Conservation (phyloP, 768 basidiomycete species). For the Infundibulicybe gibba region DNA sequence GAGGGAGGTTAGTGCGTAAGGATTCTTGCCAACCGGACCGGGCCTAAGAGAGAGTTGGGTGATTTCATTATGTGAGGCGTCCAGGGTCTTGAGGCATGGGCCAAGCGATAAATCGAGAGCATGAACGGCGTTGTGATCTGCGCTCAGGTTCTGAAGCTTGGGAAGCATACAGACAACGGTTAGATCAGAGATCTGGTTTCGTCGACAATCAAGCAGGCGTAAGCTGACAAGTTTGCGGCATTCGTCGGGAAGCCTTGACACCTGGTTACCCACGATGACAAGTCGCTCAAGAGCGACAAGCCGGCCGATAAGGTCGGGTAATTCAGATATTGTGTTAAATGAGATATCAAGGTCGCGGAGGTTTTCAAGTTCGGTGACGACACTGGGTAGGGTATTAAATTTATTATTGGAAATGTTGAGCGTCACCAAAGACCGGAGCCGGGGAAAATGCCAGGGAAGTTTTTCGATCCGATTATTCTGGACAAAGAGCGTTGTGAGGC, state of each 20-base stretch:
- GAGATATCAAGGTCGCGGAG: slow-evolving; percentile 89
- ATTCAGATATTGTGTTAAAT: slow-evolving; percentile 82
- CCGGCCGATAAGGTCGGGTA: slow-evolving; percentile 78
- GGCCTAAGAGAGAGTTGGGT: slow-evolving; percentile 67
- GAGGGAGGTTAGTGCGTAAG: slow-evolving; percentile 66
- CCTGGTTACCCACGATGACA: slow-evolving; percentile 82
- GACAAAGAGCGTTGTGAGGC: slow-evolving; percentile 63
- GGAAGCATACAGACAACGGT: slow-evolving; percentile 66
- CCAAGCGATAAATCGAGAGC: slow-evolving; percentile 79
- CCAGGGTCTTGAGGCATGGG: slow-evolving; percentile 58
- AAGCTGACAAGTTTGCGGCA: slow-evolving; percentile 56
- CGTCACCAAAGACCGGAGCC: slow-evolving; percentile 63
- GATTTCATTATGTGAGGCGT: slow-evolving; percentile 87
- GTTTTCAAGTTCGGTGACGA: slow-evolving; percentile 68
- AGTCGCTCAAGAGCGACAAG: slow-evolving; percentile 68
- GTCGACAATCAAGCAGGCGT: slow-evolving; percentile 73
- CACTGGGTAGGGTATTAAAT: slow-evolving; percentile 70
- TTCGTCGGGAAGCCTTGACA: slow-evolving; percentile 66
- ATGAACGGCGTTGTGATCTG: slow-evolving; percentile 82
- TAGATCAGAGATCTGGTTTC: slow-evolving; percentile 82
- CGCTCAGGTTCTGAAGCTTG: slow-evolving; percentile 59
- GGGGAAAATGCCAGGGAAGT: slow-evolving; percentile 82
- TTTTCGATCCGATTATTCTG: slow-evolving; percentile 92
- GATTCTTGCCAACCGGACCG: slow-evolving; percentile 35
- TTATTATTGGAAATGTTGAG: slow-evolving; percentile 98